Evolutionary conservation across 2,329 filamentous ascomycete species (phyloP), one percentile per base, ranked within the genome.

Genomic region (Aspergillus sp.): DNA sequence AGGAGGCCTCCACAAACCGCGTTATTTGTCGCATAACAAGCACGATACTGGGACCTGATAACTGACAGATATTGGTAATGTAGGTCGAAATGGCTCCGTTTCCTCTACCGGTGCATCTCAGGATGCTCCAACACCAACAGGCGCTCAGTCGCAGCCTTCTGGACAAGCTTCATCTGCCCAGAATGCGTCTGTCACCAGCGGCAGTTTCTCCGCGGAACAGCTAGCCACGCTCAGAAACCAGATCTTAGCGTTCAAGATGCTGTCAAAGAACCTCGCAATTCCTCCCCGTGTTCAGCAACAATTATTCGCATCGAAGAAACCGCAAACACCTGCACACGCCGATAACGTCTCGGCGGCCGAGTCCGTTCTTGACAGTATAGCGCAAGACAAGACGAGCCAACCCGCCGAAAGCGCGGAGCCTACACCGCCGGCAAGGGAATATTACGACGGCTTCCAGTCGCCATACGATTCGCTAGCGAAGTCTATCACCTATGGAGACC

Each of bases 221-320:
- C 74, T 95, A 41, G 77, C 79, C 20, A 81, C 88, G 39, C 74
- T 98, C 7, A 80, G 88, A 51, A 84, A 87, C 55, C 93, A 98
- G 66, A 95, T 97, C 44, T 79, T 85, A 58, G 90, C 91, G 0
- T 97, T 96, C 71, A 94, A 94, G 69, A 79, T 90, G 56, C 76
- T 98, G 3, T 85, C 88, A 4, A 94, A 93, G 68, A 95, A 95
- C 57, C 77, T 86, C 12, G 85, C 90, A 0, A 82, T 97, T 3
- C 89, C 91, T 1, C 70, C 80, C 25, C 79, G 82, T 53, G 80
- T 95, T 54, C 89, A 95, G 64, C 86, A 91, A 61, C 82, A 86
- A 43, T 83, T 97, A 33, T 95, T 90, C 64, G 78, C 85, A 41
- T 83, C 67, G 64, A 60, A 71, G 53, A 69, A 69, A 53, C 51